Conservation (phyloP, 2,329 filamentous ascomycete genomes). For the Fusarium torulosum region DNA sequence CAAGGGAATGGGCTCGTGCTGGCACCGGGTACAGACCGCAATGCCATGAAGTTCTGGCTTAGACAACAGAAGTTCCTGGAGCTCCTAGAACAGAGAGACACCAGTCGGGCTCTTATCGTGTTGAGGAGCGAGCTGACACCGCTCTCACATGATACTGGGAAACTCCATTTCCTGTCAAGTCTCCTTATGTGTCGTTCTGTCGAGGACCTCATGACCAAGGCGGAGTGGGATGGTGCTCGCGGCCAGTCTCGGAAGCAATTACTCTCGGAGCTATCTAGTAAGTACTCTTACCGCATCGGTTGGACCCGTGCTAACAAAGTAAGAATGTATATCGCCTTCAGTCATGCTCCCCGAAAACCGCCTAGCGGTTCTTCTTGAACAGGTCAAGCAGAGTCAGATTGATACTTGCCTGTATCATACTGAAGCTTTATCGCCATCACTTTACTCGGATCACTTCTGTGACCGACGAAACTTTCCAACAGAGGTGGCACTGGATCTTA, state of each 20-base stretch:
- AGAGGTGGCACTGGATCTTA: constrained; percentile 76
- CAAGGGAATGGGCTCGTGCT: constrained; percentile 75
- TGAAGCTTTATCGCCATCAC: constrained; percentile 78
- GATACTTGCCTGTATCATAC: constrained; percentile 91
- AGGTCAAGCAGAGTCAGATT: constrained; percentile 88
- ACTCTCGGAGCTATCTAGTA: constrained; percentile 86
- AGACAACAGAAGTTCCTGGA: constrained; percentile 96
- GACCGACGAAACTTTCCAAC: constrained; percentile 84
- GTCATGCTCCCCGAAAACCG: constrained; percentile 97
- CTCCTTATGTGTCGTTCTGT: constrained; percentile 88
- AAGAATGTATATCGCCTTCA: constrained; percentile 94
- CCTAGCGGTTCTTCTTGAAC: constrained; percentile 81
- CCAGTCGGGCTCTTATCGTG: constrained; percentile 81
- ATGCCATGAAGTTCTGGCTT: constrained; percentile 87
- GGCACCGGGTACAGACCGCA: constrained; percentile 78
- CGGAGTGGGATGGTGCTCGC: constrained; percentile 85
- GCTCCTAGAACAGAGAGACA: constrained; percentile 81
- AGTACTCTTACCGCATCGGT: constrained; percentile 48
- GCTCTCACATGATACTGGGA: constrained; percentile 80
- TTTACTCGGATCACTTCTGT: constrained; percentile 91
- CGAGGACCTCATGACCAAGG: constrained; percentile 80
- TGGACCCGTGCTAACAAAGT: constrained; percentile 10
- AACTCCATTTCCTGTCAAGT: constrained; percentile 86
- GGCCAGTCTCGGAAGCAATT: constrained; percentile 80
- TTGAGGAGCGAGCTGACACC: constrained; percentile 90